Evolutionary conservation across 78 protist genomes (phyloP), one percentile per base, ranked within the genome.

Genomic region (Tieghemostelium lacteum): DNA sequence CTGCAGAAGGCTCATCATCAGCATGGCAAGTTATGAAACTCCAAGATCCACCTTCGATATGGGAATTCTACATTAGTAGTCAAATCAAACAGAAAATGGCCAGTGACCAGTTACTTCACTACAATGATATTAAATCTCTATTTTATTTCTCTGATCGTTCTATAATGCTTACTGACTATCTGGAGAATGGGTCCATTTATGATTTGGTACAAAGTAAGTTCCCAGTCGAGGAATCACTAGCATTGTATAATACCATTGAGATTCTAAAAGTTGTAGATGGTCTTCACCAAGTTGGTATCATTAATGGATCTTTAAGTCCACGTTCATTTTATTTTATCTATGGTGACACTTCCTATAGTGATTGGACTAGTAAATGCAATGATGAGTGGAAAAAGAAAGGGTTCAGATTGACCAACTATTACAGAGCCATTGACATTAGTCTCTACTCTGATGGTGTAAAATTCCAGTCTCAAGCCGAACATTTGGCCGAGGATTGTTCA

Each of bases 181-280:
- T 52, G 1, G 77, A 71, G 22, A 39, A 71, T 7, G 77, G 77
- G 19, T 50, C 36, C 5, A 31, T 71, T 17, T 26, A 29, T 22
- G 77, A 71, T 8, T 60, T 50, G 0, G 63, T 71, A 10, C 8
- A 28, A 31, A 29, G 64, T 2, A 36, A 34, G 20, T 22, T 50
- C 19, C 52, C 67, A 16, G 17, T 83, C 33, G 91, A 83, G 0
- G 95, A 93, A 54, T 40, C 73, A 49, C 63, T 95, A 3, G 95
- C 93, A 33, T 73, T 93, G 75, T 93, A 62, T 42, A 85, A 88
- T 58, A 73, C 95, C 50, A 85, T 93, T 54, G 97, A 95, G 64
- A 5, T 95, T 0, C 22, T 95, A 50, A 72, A 55, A 19, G 54
- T 75, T 8, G 55, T 93, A 4, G 72, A 62, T 52, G 65, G 24